phyloP scores from a whole-genome alignment of 805 yeast species.

The Saturnispora saitoi region DNA sequence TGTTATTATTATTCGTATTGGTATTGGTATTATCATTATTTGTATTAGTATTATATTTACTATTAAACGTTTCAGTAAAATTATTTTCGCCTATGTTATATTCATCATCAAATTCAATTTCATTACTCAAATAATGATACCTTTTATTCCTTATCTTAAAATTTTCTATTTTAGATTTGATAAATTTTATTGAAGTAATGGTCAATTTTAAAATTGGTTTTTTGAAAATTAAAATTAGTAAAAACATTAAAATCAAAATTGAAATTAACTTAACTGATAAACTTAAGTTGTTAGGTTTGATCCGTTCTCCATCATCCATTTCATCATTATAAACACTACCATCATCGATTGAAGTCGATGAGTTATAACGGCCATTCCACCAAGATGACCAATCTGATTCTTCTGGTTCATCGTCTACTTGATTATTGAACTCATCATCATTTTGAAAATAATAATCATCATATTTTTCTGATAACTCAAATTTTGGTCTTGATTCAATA shows the following conservation, averaged over 20 bases:
- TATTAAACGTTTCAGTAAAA: not conserved
- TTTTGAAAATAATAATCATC: constrained; percentile 10
- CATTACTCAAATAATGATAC: not conserved
- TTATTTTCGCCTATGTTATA: not conserved
- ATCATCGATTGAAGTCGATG: not conserved
- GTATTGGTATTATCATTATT: not conserved
- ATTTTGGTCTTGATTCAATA: constrained; percentile 36
- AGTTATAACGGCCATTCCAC: not conserved
- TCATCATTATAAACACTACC: constrained; percentile 18
- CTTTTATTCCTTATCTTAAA: not conserved
- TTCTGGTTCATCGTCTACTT: not conserved
- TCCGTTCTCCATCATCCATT: constrained; percentile 34
- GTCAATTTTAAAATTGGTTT: not conserved
- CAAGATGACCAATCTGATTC: constrained; percentile 24
- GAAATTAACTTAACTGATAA: constrained; percentile 4
- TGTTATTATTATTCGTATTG: no score
- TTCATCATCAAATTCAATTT: not conserved
- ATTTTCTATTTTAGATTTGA: not conserved
- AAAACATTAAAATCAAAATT: not conserved
- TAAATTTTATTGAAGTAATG: not conserved
- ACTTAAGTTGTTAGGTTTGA: constrained; percentile 34
- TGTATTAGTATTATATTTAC: not conserved
- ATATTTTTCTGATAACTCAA: constrained; percentile 18
- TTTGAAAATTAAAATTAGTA: not conserved
- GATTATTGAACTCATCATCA: not conserved